Percentiles rank a stretch among this genome's conserved stretches.
phyloP scores from a whole-genome alignment of 129 eudicot species.

The Oenanthe sinensis region DNA sequence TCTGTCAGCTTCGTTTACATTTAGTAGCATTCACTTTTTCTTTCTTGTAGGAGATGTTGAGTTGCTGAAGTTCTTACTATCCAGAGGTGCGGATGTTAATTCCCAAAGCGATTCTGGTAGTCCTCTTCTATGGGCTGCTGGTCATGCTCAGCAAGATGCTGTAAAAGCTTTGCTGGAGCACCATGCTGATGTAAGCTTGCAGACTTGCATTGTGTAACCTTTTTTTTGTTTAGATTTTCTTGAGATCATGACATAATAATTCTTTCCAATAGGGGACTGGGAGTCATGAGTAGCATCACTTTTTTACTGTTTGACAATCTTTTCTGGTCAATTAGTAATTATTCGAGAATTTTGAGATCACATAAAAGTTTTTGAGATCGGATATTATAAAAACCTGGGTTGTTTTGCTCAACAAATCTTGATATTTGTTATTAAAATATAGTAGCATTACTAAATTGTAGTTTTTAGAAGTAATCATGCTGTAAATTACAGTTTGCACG shows the following conservation, averaged over 20 bases:
- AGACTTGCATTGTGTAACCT: not conserved
- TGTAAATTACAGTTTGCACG: not conserved
- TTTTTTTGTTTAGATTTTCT: not conserved
- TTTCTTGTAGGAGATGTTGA: conserved; percentile 65
- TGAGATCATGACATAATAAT: not conserved
- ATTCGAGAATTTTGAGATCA: not conserved
- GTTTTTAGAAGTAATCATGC: not conserved
- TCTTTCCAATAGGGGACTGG: not conserved
- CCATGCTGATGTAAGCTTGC: conserved; percentile 69
- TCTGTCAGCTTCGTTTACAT: not conserved
- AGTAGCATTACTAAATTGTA: not conserved
- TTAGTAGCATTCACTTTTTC: not conserved
- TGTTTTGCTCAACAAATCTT: not conserved
- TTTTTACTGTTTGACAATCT: not conserved
- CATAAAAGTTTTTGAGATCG: not conserved
- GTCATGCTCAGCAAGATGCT: conserved; percentile 76
- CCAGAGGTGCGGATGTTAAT: conserved; percentile 54
- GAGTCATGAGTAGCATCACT: not conserved
- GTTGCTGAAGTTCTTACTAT: conserved; percentile 54
- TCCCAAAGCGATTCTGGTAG: conserved; percentile 92
- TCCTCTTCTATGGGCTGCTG: conserved; percentile 97
- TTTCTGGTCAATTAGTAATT: not conserved
- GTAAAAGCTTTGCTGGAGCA: conserved; percentile 66
- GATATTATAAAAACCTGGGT: not conserved
- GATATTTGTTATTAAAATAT: too few relatives aligned